A percentile compares a stretch with the other conserved stretches of the same genome.
These are phyloP conservation scores for Rosa rugosa DNA, from an alignment of 306 rosid genomes.

Conservation along the genomic window DNA sequence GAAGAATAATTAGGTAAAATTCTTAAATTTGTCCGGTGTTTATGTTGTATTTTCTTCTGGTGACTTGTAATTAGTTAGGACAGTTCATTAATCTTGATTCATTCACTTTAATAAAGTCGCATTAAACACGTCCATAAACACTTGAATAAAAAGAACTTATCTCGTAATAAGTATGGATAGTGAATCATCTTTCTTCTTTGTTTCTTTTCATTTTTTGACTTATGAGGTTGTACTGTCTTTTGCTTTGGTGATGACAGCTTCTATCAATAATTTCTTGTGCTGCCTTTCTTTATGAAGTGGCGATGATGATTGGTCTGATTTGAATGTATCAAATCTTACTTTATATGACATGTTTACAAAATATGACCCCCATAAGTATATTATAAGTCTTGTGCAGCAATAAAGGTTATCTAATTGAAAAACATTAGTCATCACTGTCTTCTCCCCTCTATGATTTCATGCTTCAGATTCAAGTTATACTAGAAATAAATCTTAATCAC, in stretches of 20 bases:
- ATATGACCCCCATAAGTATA: neutral
- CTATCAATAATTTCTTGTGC: neutral
- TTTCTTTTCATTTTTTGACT: neutral
- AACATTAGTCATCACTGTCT: neutral
- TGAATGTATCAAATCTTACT: neutral
- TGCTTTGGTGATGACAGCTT: neutral
- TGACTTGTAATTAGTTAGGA: no score
- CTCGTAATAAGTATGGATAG: no score
- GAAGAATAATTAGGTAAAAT: no score
- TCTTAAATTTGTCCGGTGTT: no score
- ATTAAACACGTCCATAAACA: no score
- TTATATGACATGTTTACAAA: neutral
- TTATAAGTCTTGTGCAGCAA: neutral
- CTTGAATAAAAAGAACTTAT: no score
- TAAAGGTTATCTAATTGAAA: neutral
- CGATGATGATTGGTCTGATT: conserved; percentile 1
- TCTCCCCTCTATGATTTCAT: conserved; percentile 8
- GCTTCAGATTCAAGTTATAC: neutral
- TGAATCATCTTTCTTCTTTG: neutral
- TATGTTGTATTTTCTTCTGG: no score
- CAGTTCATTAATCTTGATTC: no score
- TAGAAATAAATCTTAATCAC: neutral
- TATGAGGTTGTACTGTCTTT: neutral
- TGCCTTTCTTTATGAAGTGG: neutral
- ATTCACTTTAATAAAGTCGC: no score